These are phyloP conservation scores for Silene conica DNA, from an alignment of 148 eudicot species.

Conservation along the genomic window DNA sequence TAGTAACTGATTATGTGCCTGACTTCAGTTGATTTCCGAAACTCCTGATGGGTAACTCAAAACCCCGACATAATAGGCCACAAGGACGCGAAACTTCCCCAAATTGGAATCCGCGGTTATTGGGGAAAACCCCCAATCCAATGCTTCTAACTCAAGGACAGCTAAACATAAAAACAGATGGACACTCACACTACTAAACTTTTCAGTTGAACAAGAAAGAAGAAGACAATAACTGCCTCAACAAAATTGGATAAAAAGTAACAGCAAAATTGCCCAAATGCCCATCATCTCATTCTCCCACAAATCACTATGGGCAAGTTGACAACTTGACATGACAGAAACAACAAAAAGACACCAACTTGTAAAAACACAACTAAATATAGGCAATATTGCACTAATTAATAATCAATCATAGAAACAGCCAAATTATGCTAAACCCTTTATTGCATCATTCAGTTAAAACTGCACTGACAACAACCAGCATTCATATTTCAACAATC, in stretches of 20 bases:
- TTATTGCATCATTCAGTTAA: neutral
- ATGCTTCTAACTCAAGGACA: neutral
- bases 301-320: constrained; percentile 5
- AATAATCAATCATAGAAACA: neutral
- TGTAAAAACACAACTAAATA: neutral
- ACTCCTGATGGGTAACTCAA: neutral
- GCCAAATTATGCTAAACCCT: neutral
- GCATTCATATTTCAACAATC: constrained; percentile 1
- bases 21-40: neutral
- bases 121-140: neutral
- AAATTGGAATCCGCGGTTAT: neutral
- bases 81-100: neutral
- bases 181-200: neutral
- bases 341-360: constrained; percentile 15
- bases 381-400: no score
- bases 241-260: neutral
- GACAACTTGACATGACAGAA: constrained; percentile 11
- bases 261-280: neutral
- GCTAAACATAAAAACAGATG: neutral
- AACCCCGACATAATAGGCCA: neutral
- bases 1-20: neutral
- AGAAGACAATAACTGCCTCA: neutral
- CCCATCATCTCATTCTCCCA: neutral
- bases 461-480: neutral
- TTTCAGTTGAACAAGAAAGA: neutral